Base-by-base conservation (phyloP, 768 basidiomycete genomes). In the Hysterangium stoloniferum region DNA sequence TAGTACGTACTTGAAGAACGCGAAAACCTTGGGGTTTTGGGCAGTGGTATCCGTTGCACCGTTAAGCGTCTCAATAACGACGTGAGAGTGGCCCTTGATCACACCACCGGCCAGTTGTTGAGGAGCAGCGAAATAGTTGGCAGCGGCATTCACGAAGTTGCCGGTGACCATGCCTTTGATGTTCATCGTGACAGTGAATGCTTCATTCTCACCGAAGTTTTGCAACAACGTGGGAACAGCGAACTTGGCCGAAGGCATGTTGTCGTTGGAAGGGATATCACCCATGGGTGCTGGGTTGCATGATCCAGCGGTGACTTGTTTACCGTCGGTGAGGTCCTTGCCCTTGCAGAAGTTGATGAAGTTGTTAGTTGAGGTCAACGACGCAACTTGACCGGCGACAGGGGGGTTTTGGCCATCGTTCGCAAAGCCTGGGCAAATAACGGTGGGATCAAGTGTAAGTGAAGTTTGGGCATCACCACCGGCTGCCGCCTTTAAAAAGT, bases 271-370 rank as follows among this genome's bases (percentile, higher is more conserved):
- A 3, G 72, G 73, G 57, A 84, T 78, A 45, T 69, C 60, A 55
- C 77, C 77, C 64, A 80, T 79, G 6, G 76, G 74, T 6, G 73
- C 71, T 17, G 76, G 73, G 63, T 82, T 83, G 65, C 80, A 76
- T 40, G 78, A 80, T 28, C 75, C 77, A 29, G 66, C 67, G 15
- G 62, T 59, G 55, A 76, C 68, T 58, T 74, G 78, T 53, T 71
- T 61, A 28, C 78, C 80, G 61, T 80, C 76, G 36, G 79, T 80
- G 59, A 80, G 66, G 12, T 74, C 73, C 38, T 64, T 63, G 11
- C 68, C 71, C 31, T 69, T 57, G 58, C 77, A 80, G 60, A 72
- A 73, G 67, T 78, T 76, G 67, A 77, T 75, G 59, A 78, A 83
- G 70, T 82, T 82, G 67, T 83, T 80, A n/a, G 63, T 68, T 12